Percentiles rank a stretch among this genome's conserved stretches.
Evolutionary conservation across 2,329 filamentous ascomycete species (phyloP).

Genomic region (Corynespora cassiicola): DNA sequence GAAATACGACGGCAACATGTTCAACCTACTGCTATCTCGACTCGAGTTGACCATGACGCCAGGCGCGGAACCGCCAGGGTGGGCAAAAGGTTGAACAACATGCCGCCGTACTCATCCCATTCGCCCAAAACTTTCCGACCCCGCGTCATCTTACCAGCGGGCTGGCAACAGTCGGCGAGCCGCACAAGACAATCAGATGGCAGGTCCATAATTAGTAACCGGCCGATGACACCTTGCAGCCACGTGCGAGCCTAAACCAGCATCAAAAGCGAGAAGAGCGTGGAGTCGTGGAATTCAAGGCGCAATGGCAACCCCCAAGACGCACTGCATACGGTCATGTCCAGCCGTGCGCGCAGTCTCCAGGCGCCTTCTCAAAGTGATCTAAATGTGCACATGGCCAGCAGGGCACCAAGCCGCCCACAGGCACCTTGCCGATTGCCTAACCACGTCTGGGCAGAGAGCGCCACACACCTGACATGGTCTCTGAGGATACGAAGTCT

Average conservation of each 20-base stretch:
- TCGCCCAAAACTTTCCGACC: conserved; percentile 23
- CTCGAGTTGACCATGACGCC: conserved; percentile 6
- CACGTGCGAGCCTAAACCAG: conserved; percentile 12
- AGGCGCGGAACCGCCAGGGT: neutral
- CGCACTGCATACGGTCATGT: conserved; percentile 8
- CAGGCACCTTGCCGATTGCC: conserved; percentile 6
- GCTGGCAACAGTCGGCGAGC: conserved; percentile 18
- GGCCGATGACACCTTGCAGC: conserved; percentile 9
- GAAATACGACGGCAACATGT: conserved; percentile 7
- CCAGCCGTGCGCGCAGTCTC: conserved; percentile 8
- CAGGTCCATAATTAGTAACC: conserved; percentile 21
- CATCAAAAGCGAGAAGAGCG: conserved; percentile 26
- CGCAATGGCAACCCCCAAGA: conserved; percentile 4
- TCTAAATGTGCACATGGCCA: conserved; percentile 3
- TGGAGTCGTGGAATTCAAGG: conserved; percentile 1
- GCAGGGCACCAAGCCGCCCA: conserved; percentile 5
- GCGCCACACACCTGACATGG: conserved; percentile 20
- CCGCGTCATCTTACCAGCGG: conserved; percentile 12
- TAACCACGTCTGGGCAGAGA: conserved; percentile 7
- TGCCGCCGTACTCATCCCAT: conserved; percentile 11
- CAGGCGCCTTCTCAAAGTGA: conserved; percentile 10
- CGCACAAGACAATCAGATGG: conserved; percentile 17
- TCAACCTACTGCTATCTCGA: conserved; percentile 3
- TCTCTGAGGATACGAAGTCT: conserved; percentile 20
- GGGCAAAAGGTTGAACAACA: conserved; percentile 15